A percentile compares a stretch with the other conserved stretches of the same genome.
Conservation (phyloP, 768 basidiomycete genomes). For the Podaxis sp. region DNA sequence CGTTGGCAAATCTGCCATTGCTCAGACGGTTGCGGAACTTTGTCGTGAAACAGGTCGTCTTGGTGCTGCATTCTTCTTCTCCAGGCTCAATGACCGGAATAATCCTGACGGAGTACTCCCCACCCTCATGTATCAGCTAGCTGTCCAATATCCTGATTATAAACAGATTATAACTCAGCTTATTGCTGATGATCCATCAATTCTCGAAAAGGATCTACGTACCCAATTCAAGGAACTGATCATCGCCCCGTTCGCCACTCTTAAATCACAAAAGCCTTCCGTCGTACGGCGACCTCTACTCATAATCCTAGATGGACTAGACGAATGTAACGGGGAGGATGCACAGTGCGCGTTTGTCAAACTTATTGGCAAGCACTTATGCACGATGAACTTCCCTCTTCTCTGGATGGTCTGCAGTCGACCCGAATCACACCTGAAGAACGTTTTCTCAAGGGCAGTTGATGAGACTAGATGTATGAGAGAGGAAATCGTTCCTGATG, state of each 20-base stretch:
- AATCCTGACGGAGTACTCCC: not conserved
- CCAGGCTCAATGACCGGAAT: not conserved
- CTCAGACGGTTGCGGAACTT: not conserved
- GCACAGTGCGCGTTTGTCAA: not conserved
- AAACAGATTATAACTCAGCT: not conserved
- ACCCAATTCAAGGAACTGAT: not conserved
- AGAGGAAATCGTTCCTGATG: not conserved
- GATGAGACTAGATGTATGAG: not conserved
- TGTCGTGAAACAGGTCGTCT: not conserved
- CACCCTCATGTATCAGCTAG: not conserved
- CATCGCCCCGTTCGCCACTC: not conserved
- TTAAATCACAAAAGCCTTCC: not conserved
- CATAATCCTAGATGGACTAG: not conserved
- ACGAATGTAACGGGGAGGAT: not conserved
- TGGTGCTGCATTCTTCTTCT: not conserved
- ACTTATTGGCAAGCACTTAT: not conserved
- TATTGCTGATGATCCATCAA: not conserved
- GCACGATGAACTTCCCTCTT: not conserved
- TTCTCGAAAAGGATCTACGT: not conserved
- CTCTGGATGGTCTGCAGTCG: not conserved
- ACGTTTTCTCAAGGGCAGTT: not conserved
- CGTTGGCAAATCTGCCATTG: not conserved
- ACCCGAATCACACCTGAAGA: not conserved
- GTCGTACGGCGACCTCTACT: not conserved
- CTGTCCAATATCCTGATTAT: not conserved